Evolutionary conservation across 2,329 filamentous ascomycete genomes (phyloP), one percentile per base, ranked within the genome.

Genomic region (Aquanectria penicillioides): DNA sequence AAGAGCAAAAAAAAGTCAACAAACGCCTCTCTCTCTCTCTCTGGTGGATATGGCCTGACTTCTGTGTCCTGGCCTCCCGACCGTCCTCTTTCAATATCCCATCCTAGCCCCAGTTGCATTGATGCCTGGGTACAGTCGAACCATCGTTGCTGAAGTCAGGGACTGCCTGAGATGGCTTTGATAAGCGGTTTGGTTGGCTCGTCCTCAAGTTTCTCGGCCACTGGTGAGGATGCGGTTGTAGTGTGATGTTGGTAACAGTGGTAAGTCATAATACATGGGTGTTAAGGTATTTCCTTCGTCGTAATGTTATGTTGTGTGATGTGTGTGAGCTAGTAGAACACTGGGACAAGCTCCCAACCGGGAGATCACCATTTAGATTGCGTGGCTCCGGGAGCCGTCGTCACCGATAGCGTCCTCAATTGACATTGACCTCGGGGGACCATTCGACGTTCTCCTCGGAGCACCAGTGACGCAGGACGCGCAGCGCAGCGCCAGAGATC

Each of bases 381-480:
- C 15, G 33, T 47, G 38, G n/a, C 9, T 23, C 25, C 33, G 33
- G 4, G 54, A 38, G 15, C 38, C 26, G 11, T 10, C 11, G 11
- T 54, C 41, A 25, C 48, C 71, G n/a, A n/a, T n/a, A n/a, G n/a
- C n/a, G n/a, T n/a, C n/a, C n/a, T n/a, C n/a, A n/a, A 36, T 59
- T 66, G 11, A 72, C 59, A 13, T 64, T 64, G 22, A 79, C 68
- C 63, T 78, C 74, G 1, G 79, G 74, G n/a, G 69, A 66, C 82
- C 82, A 85, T 15, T 75, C 71, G n/a, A 83, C 75, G 5, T 70
- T 69, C 57, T 83, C 80, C 3, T 77, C 74, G 8, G 75, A 73
- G 38, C 77, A 79, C 78, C 81, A 84, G 20, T 73, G 69, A 3
- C 72, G 73, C 62, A 84, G 69, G 5, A 82, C 69, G 6, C 69